These are phyloP conservation scores for Colletotrichum limetticola DNA, from an alignment of 2,329 filamentous ascomycete species.

Conservation along the genomic window DNA sequence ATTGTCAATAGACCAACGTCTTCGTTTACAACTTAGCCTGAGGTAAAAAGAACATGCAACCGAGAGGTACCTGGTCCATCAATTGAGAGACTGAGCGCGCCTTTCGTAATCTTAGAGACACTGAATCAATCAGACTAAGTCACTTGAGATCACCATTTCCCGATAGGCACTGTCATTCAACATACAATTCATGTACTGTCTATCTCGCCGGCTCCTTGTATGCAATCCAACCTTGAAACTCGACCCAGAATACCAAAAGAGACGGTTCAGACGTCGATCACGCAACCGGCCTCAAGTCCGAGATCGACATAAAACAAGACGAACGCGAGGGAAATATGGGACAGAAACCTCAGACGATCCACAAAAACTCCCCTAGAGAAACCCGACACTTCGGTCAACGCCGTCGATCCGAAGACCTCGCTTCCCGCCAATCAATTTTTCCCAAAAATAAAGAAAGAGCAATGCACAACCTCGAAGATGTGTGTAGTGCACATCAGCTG, in stretches of 20 bases:
- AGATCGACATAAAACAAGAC: slow-evolving; percentile 13
- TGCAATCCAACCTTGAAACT: not conserved
- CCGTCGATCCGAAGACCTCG: not conserved
- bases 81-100: too few relatives aligned
- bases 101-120: too few relatives aligned
- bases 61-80: too few relatives aligned
- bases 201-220: not conserved
- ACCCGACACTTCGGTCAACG: not conserved
- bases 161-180: too few relatives aligned
- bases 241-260: not conserved
- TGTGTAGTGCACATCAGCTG: not conserved
- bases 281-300: not conserved
- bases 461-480: not conserved
- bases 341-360: not conserved
- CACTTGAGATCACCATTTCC: too few relatives aligned
- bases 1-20: not conserved
- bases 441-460: not conserved
- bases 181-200: not conserved
- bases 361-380: not conserved
- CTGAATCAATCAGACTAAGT: too few relatives aligned
- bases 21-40: not conserved
- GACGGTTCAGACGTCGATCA: not conserved
- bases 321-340: not conserved
- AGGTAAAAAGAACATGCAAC: not conserved
- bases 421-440: not conserved